Base-by-base conservation (phyloP, 257 asterid species). In the Nicotiana noctiflora region DNA sequence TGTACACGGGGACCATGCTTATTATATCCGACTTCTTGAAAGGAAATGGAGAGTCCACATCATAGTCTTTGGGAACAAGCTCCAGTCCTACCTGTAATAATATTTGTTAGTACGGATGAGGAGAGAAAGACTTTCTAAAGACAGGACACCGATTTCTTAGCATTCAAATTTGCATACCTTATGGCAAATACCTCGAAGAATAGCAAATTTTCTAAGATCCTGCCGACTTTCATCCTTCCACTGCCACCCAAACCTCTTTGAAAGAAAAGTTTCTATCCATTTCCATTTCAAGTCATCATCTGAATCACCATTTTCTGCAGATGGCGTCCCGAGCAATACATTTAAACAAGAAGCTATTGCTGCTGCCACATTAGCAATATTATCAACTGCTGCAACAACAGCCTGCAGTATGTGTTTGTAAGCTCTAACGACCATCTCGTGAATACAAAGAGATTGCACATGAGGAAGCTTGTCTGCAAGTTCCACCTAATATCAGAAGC, bases 361-460 rank as follows among this genome's bases (percentile, higher is more conserved):
- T 60, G 90, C 77, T 49, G 98, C 86, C 84, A 94, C 86, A 85
- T 86, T 77, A 75, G 91, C 89, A 84, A 79, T 83, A 83, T 86
- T 84, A 82, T 88, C 89, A 84, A 91, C 93, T 79, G 97, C 88
- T 79, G 98, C 97, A 86, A 96, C 91, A 61, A 96, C 99, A 85
- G 98, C 97, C 86, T 91, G 95, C 83, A 96, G 80, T 23, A 90
- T 84, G 85, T 94, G 97, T 94, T 96, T 96, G 81, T 85, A 94
- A 83, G 99, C 97, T 83, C 99, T 95, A 55, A 97, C 91, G 83
- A 94, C 90, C 99, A 96, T 96, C 96, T 96, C 99, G 83, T 96
- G 99, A 81, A 96, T 90, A 84, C 99, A 96, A 82, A 96, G 99
- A 74, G 98, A 94, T 84, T 89, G 98, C 83, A 96, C 93, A 60